phyloP scores from a whole-genome alignment of 208 protist genomes.

The Histomonas meleagridis region DNA sequence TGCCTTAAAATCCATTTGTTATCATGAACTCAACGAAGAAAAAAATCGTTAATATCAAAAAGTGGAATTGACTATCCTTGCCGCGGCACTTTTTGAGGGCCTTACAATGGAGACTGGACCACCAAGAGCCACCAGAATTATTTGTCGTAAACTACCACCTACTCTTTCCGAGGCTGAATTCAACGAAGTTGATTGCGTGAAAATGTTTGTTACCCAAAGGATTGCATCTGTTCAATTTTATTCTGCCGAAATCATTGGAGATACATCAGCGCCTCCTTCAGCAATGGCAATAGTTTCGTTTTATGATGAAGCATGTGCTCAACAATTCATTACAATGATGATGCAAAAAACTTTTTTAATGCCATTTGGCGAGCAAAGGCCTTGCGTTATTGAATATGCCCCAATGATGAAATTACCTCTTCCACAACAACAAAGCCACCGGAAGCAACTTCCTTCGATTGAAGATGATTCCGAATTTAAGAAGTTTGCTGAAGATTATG shows the following conservation, averaged over 20 bases:
- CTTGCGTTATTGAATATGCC: neutral
- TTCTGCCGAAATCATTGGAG: neutral
- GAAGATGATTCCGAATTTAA: neutral
- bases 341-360: neutral
- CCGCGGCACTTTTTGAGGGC: too few relatives aligned
- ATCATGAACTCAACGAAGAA: too few relatives aligned
- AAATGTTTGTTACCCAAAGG: neutral
- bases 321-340: neutral
- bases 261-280: neutral
- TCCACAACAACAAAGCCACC: neutral
- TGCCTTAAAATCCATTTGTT: too few relatives aligned
- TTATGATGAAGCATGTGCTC: neutral
- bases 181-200: neutral
- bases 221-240: neutral
- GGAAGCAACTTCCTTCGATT: neutral
- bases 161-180: neutral
- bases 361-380: neutral
- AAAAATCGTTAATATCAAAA: too few relatives aligned
- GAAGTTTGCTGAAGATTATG: neutral
- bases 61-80: too few relatives aligned
- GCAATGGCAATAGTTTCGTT: neutral
- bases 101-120: too few relatives aligned
- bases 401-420: neutral
- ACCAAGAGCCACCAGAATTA: too few relatives aligned
- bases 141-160: neutral